A percentile compares a stretch with the other conserved stretches of the same genome.
Evolutionary conservation across 495 filamentous ascomycete genomes (phyloP).

Genomic region (Penicillium parvum): DNA sequence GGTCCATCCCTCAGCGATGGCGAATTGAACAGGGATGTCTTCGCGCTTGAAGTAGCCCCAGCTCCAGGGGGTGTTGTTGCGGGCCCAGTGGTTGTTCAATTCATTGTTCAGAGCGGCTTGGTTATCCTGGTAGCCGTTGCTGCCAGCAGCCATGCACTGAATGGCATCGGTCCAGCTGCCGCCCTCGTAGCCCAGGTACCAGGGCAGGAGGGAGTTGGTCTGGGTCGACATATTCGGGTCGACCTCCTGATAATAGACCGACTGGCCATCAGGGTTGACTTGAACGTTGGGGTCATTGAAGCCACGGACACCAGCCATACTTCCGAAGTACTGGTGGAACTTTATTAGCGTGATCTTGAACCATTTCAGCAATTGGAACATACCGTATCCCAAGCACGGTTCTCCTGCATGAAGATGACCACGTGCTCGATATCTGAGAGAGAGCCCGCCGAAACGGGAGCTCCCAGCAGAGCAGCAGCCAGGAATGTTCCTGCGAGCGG

Average conservation of each 20-base stretch:
- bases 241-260: conserved; percentile 48
- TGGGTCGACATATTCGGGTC: conserved; percentile 18
- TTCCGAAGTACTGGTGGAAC: conserved; percentile 44
- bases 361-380: neutral
- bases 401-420: conserved; percentile 57
- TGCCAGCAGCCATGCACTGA: conserved; percentile 51
- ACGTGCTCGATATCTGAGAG: conserved; percentile 54
- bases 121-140: conserved; percentile 48
- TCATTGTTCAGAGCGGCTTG: conserved; percentile 47
- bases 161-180: conserved; percentile 44
- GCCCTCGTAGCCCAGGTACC: conserved; percentile 49
- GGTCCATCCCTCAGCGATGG: conserved; percentile 52
- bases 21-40: conserved; percentile 52
- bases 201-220: conserved; percentile 44
- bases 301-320: conserved; percentile 53
- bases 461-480: conserved; percentile 15
- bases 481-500: conserved; percentile 15
- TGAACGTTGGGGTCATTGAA: conserved; percentile 56
- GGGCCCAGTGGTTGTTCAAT: conserved; percentile 50
- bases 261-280: conserved; percentile 38
- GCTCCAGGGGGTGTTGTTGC: conserved; percentile 51
- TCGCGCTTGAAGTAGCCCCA: conserved; percentile 47
- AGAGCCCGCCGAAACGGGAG: conserved; percentile 32
- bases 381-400: conserved; percentile 38
- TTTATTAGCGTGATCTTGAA: conserved; percentile 1